These are phyloP conservation scores for Alternaria rosae DNA, from an alignment of 2,329 filamentous ascomycete species.

Conservation along the genomic window DNA sequence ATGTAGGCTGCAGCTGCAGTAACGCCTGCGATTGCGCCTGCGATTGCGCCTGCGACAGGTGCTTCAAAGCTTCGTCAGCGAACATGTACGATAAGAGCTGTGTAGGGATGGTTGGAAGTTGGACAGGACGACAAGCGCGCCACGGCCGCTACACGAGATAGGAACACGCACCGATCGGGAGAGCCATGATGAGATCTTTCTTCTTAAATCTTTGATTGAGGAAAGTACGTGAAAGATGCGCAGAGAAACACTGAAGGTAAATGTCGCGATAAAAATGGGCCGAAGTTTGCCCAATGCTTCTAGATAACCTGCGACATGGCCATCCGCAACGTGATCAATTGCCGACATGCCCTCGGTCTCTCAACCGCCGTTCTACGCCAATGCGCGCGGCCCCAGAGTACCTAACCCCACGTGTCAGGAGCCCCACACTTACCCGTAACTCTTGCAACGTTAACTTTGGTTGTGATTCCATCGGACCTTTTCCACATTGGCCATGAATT, in stretches of 20 bases:
- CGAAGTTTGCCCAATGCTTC: slow-evolving; percentile 8
- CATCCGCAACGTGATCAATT: slow-evolving; percentile 36
- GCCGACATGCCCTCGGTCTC: slow-evolving; percentile 34
- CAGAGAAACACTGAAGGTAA: not conserved
- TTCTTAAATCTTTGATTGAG: not conserved
- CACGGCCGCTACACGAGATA: not conserved
- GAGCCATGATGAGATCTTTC: slow-evolving; percentile 13
- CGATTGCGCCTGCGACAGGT: slow-evolving; percentile 46
- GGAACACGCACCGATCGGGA: slow-evolving; percentile 14
- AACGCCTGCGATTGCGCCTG: slow-evolving; percentile 45
- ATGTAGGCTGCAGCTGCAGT: slow-evolving; percentile 64
- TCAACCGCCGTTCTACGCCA: not conserved
- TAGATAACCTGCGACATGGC: slow-evolving; percentile 22
- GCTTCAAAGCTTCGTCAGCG: slow-evolving; percentile 26
- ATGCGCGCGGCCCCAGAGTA: slow-evolving; percentile 13
- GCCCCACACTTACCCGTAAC: slow-evolving; percentile 31
- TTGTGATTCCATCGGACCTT: not conserved
- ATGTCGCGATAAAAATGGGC: not conserved
- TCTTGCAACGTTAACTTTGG: slow-evolving; percentile 9
- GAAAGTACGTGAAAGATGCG: not conserved
- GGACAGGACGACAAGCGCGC: slow-evolving; percentile 1
- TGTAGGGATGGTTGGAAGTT: not conserved
- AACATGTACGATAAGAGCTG: not conserved
- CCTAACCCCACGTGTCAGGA: slow-evolving; percentile 13
- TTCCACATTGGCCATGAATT: not conserved